Evolutionary conservation across 208 protist genomes (phyloP).

Genomic region (Crithidia fasciculata): DNA sequence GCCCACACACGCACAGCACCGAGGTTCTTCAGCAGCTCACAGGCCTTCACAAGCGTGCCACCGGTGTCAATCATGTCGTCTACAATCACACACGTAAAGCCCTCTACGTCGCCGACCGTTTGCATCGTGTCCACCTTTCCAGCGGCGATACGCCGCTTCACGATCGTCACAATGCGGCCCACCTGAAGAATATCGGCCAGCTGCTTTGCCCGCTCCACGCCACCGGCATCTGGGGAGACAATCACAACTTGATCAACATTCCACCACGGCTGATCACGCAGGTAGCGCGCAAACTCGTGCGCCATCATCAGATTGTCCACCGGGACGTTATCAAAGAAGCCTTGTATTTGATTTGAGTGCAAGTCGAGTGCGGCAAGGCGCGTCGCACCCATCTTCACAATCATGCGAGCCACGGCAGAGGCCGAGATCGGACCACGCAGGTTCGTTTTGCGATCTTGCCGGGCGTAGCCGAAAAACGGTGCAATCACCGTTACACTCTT

Average conservation of each 20-base stretch:
- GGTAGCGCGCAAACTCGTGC: slow-evolving; percentile 83
- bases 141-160: slow-evolving; percentile 88
- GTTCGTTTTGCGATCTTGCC: slow-evolving; percentile 95
- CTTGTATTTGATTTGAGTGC: slow-evolving; percentile 95
- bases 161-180: slow-evolving; percentile 94
- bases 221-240: slow-evolving; percentile 96
- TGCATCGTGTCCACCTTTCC: slow-evolving; percentile 90
- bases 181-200: slow-evolving; percentile 91
- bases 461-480: slow-evolving; percentile 95
- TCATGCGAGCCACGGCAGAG: slow-evolving; percentile 91
- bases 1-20: slow-evolving; percentile 93
- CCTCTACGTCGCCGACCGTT: slow-evolving; percentile 94
- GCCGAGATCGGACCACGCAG: slow-evolving; percentile 94
- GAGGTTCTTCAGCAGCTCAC: slow-evolving; percentile 89
- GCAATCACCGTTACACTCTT: slow-evolving; percentile 92
- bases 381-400: slow-evolving; percentile 90
- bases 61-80: slow-evolving; percentile 98
- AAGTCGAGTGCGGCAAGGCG: slow-evolving; percentile 94
- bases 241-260: slow-evolving; percentile 82
- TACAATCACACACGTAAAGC: slow-evolving; percentile 93
- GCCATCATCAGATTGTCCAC: slow-evolving; percentile 92
- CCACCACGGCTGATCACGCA: slow-evolving; percentile 78
- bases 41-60: slow-evolving; percentile 92
- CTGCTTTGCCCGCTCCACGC: slow-evolving; percentile 92
- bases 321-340: slow-evolving; percentile 95